These are phyloP conservation scores for Mytilinidion resinicola DNA, from an alignment of 495 filamentous ascomycete species.

Conservation along the genomic window DNA sequence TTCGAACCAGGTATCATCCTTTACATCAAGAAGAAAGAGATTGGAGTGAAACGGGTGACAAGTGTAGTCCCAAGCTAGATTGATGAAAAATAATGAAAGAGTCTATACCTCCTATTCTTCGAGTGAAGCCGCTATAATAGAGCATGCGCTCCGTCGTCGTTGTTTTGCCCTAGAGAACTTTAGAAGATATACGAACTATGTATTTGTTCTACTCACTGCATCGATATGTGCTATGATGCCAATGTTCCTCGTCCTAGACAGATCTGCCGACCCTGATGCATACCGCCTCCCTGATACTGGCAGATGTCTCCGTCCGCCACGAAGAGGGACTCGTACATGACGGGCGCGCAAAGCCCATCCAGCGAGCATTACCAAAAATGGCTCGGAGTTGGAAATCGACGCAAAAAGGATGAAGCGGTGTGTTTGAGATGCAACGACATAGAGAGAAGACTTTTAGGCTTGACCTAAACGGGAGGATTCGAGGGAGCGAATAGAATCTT, in stretches of 20 bases:
- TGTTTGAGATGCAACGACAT: not conserved
- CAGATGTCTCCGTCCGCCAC: constrained; percentile 14
- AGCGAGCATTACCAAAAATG: constrained; percentile 16
- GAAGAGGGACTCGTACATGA: constrained; percentile 16
- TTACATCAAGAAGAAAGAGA: not conserved
- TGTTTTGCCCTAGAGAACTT: constrained; percentile 71
- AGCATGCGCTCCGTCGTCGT: constrained; percentile 99
- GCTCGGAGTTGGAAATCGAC: not conserved
- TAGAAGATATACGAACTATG: not conserved
- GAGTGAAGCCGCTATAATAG: constrained; percentile 87
- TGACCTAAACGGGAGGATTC: not conserved
- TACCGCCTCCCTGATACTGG: not conserved
- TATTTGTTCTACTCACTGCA: constrained; percentile 54
- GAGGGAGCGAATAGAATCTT: too few species aligned
- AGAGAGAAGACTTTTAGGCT: not conserved
- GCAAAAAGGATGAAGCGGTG: not conserved
- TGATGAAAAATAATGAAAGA: not conserved
- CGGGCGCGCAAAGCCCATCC: constrained; percentile 16
- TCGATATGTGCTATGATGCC: constrained; percentile 99
- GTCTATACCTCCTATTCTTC: constrained; percentile 72
- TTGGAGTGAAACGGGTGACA: not conserved
- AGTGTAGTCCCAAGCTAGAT: not conserved
- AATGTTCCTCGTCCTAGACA: constrained; percentile 77
- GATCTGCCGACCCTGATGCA: constrained; percentile 13
- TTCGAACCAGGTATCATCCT: not conserved